Evolutionary conservation across 139 green algal genomes (phyloP), one percentile per base, ranked within the genome.

Genomic region (Tetratostichococcus sp.): DNA sequence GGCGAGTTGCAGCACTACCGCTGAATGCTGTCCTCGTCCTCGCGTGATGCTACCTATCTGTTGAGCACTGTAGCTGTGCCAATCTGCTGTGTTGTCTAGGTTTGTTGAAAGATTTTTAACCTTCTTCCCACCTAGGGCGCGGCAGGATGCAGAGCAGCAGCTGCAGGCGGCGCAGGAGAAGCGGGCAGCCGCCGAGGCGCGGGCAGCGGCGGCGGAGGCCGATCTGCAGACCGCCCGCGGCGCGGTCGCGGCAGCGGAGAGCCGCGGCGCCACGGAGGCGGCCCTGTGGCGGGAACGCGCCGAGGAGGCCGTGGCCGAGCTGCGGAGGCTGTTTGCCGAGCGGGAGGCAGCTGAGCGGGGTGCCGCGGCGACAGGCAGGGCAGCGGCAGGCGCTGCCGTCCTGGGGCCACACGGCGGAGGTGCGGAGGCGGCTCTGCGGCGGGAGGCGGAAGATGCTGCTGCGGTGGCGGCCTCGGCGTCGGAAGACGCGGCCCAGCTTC

Each of bases 141-240:
- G 70, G 31, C n/a, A 62, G 1, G 25, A 34, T 1, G 68, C 69
- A 0, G 74, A 78, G 4, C 26, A 30, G 25, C 62, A 32, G 19
- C 2, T 25, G 30, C 4, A 22, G 30, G 62, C 62, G 22, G 25
- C 22, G 62, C 62, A 68, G 26, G 26, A 23, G 62, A 33, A 23
- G 35, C 71, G 65, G 35, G 75, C 82, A 72, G 76, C 73, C 23
- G 75, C 82, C 31, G 78, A 87, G 67, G 76, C 70, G 57, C 43
- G 82, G 28, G 70, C 76, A 22, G 73, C 62, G 21, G 43, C 34
- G 22, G 73, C 82, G 25, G 82, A 87, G 30, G 73, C 78, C 23
- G 78, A 68, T 26, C 5, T 16, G 2, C 28, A 32, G 30, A 34
- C 62, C n/a, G 62, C 62, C 16, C 4, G 6, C 5, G 62, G 28